Percentiles rank a stretch among this genome's conserved stretches.
These are phyloP conservation scores for Zygoascus flipseniorum DNA, from an alignment of 805 yeast genomes.

Conservation along the genomic window DNA sequence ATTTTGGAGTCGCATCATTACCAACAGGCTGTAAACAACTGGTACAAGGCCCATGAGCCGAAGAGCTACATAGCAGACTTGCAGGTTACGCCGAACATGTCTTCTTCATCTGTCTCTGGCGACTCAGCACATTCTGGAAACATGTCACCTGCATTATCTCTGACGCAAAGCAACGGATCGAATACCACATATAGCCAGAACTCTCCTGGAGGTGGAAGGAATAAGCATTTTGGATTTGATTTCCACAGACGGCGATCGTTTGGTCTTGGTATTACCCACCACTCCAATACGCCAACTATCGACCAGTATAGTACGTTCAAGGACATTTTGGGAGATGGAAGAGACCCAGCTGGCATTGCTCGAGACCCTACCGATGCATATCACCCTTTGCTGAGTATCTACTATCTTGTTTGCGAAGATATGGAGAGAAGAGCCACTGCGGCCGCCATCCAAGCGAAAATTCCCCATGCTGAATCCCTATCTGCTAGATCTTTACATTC, in stretches of 20 bases:
- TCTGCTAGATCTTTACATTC: background rate
- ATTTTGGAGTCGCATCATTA: constrained; percentile 62
- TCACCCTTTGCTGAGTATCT: constrained; percentile 83
- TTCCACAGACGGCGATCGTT: constrained; percentile 14
- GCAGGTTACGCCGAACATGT: background rate
- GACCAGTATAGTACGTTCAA: background rate
- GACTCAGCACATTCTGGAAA: background rate
- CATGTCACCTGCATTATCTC: background rate
- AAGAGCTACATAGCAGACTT: background rate
- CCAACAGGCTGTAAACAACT: constrained; percentile 48
- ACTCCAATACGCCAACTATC: background rate
- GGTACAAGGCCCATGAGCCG: constrained; percentile 37
- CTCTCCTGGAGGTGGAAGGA: background rate
- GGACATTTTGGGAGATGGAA: background rate
- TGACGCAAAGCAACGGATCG: background rate
- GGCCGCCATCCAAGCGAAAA: constrained; percentile 3
- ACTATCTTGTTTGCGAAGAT: constrained; percentile 82
- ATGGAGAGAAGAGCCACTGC: constrained; percentile 43
- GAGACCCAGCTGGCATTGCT: constrained; percentile 26
- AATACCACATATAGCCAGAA: background rate
- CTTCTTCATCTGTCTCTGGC: background rate
- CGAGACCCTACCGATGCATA: constrained; percentile 75
- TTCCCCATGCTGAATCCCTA: background rate
- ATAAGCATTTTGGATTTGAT: constrained; percentile 13
- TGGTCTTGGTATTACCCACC: background rate